Evolutionary conservation across 2,329 filamentous ascomycete genomes (phyloP), one percentile per base, ranked within the genome.

Genomic region (Fusarium bactridioides): DNA sequence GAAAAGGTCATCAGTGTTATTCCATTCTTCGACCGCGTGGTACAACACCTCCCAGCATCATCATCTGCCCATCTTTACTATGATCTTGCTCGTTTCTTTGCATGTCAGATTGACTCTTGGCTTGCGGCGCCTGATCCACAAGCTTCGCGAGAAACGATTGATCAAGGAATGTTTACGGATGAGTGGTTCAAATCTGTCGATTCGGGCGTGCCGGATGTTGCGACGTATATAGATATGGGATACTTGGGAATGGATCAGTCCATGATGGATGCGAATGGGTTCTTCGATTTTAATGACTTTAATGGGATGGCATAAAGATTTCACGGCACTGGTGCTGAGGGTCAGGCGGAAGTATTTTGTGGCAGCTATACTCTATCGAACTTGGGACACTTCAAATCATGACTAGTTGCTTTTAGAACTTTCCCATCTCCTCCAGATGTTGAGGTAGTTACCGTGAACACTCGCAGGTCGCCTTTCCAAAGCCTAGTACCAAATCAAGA

Each of bases 61-160:
- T 68, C 65, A 4, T 27, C 56, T 13, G 65, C 19, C 6, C 65
- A 67, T 21, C 25, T 67, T 1, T 63, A 68, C 37, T 67, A 55
- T 8, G 65, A 67, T 7, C 64, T 67, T 8, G 64, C 64, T n/a
- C 65, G 65, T 19, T 67, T 67, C n/a, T 67, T 67, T 35, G 65
- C 65, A 1, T 67, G 65, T 10, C 65, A 67, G 6, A 67, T 67
- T 0, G 63, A 67, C 23, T 67, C 63, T 3, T 19, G 68, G 6
- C 19, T 62, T 10, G 55, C 41, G 0, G 48, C 65, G 0, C 56
- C 64, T 5, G 55, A 67, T 40, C 23, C 48, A 3, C 64, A 62
- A 5, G 56, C 58, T 16, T 37, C 33, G 5, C 41, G 37, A 3
- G 65, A 67, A 21, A 68, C 55, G 13, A 62, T 68, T 10, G 65